These are phyloP conservation scores for Lentithecium fluviatile DNA, from an alignment of 495 filamentous ascomycete species.

Conservation along the genomic window DNA sequence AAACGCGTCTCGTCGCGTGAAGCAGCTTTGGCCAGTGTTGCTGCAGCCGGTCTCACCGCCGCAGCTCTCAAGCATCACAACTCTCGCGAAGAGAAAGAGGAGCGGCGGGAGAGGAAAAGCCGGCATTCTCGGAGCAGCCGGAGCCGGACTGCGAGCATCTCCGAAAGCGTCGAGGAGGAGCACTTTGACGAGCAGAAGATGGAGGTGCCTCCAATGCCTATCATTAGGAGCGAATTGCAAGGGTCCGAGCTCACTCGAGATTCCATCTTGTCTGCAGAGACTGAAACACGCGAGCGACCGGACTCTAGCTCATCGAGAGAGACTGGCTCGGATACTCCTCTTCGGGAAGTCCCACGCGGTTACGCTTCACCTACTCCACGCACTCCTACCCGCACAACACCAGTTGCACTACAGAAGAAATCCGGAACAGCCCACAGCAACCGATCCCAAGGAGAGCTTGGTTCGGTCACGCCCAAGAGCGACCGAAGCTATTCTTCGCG, in stretches of 20 bases:
- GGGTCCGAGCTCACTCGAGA: conserved; percentile 83
- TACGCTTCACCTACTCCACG: conserved; percentile 55
- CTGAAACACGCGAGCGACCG: conserved; percentile 56
- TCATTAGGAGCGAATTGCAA: conserved; percentile 77
- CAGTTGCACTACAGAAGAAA: conserved; percentile 51
- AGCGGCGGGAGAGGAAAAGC: conserved; percentile 51
- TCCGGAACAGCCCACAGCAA: conserved; percentile 60
- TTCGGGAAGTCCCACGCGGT: conserved; percentile 58
- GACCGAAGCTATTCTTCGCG: conserved; percentile 49
- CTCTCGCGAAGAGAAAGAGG: conserved; percentile 48
- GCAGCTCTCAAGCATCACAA: conserved; percentile 65
- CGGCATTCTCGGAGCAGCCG: conserved; percentile 50
- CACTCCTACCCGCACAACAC: conserved; percentile 55
- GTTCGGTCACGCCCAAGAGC: conserved; percentile 50
- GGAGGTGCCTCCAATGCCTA: conserved; percentile 71
- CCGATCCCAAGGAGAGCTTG: conserved; percentile 56
- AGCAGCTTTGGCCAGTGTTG: conserved; percentile 55
- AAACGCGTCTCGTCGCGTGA: conserved; percentile 48
- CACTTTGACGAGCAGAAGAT: conserved; percentile 52
- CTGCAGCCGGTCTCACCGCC: conserved; percentile 59
- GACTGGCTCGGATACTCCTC: conserved; percentile 50
- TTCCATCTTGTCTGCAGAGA: conserved; percentile 82
- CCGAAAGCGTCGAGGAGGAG: conserved; percentile 44
- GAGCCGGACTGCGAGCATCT: conserved; percentile 57
- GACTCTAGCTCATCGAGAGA: conserved; percentile 53